Evolutionary conservation across 2,329 filamentous ascomycete species (phyloP), one percentile per base, ranked within the genome.

Genomic region (Blumeriella jaapii): DNA sequence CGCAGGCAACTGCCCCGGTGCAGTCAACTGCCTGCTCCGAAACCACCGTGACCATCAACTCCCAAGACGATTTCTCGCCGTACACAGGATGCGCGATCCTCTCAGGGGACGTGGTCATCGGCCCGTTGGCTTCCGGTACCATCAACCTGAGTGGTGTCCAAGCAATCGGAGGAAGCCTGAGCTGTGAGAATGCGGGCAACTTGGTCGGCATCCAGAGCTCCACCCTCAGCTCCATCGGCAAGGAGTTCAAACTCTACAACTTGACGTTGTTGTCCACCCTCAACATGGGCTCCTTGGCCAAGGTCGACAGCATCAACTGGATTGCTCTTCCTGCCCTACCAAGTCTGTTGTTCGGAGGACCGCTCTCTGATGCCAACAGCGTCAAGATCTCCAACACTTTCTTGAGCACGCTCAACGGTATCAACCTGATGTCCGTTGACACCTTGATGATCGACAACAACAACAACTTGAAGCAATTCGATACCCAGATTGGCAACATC

Each of bases 361-460:
- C 67, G 54, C 67, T 96, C 52, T 74, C 69, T 51, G 65, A 74
- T 58, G 82, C 82, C 41, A 64, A 63, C 46, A 70, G 64, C 45
- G 71, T 98, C 50, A 62, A 65, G 49, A 87, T 98, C 58, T 72
- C 76, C 61, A 91, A 98, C 67, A 98, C 91, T 32, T 76, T 78
- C 61, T 73, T 98, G 50, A 71, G 66, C 58, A 75, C 71, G 47
- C 72, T 98, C 41, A 68, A 78, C 48, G 86, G 85, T 55, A 82
- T 98, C 58, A 81, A 85, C 58, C 69, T 96, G 46, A 61, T 74
- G 45, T 69, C 70, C n/a, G 78, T 85, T 36, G 69, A 73, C 38
- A 68, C 65, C 48, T 73, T 98, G 58, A 68, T 82, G 59, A 80
- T 98, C 62, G 80, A 83, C 71, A 94, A 94, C 78, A 96, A 96